These are phyloP conservation scores for Dictyostelium capitatum DNA, from an alignment of 78 protist species.

Conservation along the genomic window DNA sequence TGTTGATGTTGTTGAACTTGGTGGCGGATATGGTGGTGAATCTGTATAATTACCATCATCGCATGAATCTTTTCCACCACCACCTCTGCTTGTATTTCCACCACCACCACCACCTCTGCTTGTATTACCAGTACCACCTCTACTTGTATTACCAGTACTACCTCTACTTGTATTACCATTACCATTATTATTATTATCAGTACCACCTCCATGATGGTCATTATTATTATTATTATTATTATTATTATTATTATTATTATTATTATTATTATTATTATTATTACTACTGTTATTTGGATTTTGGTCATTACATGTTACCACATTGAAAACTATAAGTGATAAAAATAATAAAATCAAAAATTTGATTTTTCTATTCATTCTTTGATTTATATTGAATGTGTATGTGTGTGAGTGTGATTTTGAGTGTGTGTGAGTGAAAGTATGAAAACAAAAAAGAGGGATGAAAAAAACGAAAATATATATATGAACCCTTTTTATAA, in stretches of 20 bases:
- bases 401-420: no score
- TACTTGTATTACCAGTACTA: not conserved
- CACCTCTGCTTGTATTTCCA: no score
- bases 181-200: not conserved
- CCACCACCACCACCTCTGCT: not conserved
- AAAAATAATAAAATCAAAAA: not conserved
- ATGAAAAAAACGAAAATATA: no score
- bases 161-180: not conserved
- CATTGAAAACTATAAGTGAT: not conserved
- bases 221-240: not conserved
- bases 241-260: no score
- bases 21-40: not conserved
- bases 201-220: not conserved
- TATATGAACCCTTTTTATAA: no score
- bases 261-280: not conserved
- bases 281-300: not conserved
- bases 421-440: no score
- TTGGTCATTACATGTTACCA: no score
- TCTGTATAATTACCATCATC: not conserved
- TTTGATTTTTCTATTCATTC: not conserved
- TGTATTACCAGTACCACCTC: not conserved
- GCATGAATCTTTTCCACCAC: no score
- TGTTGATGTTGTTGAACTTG: not conserved
- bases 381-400: no score
- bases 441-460: no score